Conservation (phyloP, 208 protist species). For the Lotmaria passim region DNA sequence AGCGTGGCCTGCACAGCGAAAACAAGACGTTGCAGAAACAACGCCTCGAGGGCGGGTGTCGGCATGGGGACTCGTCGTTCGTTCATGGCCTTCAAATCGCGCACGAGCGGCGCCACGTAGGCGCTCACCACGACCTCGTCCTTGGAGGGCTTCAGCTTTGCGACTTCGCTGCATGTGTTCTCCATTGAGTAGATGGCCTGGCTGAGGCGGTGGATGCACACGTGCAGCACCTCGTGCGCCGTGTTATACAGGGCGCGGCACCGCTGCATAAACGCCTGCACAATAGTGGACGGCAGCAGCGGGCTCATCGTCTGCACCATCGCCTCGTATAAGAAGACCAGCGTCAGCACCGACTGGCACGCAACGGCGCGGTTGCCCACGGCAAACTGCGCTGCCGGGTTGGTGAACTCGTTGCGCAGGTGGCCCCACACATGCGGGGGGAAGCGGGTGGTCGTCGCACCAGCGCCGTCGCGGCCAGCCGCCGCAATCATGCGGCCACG, state of each 20-base stretch:
- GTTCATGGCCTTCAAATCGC: slow-evolving; percentile 54
- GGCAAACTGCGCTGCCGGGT: slow-evolving; percentile 64
- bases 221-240: slow-evolving; percentile 74
- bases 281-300: slow-evolving; percentile 51
- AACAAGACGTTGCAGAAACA: slow-evolving; percentile 70
- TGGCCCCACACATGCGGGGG: slow-evolving; percentile 71
- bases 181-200: slow-evolving; percentile 78
- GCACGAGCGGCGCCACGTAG: slow-evolving; percentile 67
- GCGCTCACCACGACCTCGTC: slow-evolving; percentile 66
- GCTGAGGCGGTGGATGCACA: slow-evolving; percentile 79
- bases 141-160: slow-evolving; percentile 56
- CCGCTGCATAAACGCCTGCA: slow-evolving; percentile 48
- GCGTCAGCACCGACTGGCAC: slow-evolving; percentile 58
- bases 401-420: slow-evolving; percentile 59
- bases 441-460: slow-evolving; percentile 38
- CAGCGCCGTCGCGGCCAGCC: slow-evolving; percentile 7
- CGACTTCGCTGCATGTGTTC: slow-evolving; percentile 52
- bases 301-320: slow-evolving; percentile 55
- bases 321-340: slow-evolving; percentile 71
- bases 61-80: slow-evolving; percentile 59
- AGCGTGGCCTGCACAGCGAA: slow-evolving; percentile 74
- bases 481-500: slow-evolving; percentile 4
- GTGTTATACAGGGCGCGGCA: slow-evolving; percentile 49
- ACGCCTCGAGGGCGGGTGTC: slow-evolving; percentile 61
- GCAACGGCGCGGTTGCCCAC: slow-evolving; percentile 67